Conservation (phyloP, 2,329 filamentous ascomycete genomes). For the Talaromyces sp. region DNA sequence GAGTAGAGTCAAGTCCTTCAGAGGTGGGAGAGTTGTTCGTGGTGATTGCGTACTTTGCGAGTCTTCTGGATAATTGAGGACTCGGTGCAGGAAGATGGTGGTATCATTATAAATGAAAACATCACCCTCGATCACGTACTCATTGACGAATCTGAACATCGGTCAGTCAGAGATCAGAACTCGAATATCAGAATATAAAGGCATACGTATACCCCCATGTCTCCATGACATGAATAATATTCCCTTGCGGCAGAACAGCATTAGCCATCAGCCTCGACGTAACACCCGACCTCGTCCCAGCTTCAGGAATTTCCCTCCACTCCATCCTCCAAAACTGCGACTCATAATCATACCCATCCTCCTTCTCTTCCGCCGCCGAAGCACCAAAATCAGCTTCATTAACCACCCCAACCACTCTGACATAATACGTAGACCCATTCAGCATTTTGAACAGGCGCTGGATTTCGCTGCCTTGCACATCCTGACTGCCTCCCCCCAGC, state of each 20-base stretch:
- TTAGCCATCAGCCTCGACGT: conserved; percentile 54
- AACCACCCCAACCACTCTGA: conserved; percentile 51
- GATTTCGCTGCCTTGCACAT: conserved; percentile 44
- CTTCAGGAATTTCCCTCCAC: conserved; percentile 52
- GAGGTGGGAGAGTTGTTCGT: conserved; percentile 42
- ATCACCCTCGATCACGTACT: conserved; percentile 58
- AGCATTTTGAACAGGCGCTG: conserved; percentile 49
- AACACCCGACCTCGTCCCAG: conserved; percentile 53
- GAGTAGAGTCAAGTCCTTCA: conserved; percentile 50
- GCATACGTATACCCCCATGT: conserved; percentile 55
- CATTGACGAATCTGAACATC: conserved; percentile 52
- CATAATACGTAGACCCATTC: conserved; percentile 55
- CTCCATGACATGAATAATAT: conserved; percentile 53
- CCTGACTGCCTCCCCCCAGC: conserved; percentile 44
- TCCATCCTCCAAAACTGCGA: conserved; percentile 46
- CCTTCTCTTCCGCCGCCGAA: conserved; percentile 18
- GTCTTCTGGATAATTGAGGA: conserved; percentile 49
- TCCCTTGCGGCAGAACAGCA: conserved; percentile 49
- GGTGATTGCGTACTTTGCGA: conserved; percentile 33
- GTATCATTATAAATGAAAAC: conserved; percentile 59
- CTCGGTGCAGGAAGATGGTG: conserved; percentile 56
- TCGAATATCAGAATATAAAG: neutral
- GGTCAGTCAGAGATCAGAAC: conserved; percentile 3
- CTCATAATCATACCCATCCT: conserved; percentile 38
- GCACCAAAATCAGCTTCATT: conserved; percentile 39